Percentiles rank a stretch among this genome's conserved stretches.
Evolutionary conservation across 2,329 filamentous ascomycete species (phyloP).

Genomic region (Dothiorella sarmentorum): DNA sequence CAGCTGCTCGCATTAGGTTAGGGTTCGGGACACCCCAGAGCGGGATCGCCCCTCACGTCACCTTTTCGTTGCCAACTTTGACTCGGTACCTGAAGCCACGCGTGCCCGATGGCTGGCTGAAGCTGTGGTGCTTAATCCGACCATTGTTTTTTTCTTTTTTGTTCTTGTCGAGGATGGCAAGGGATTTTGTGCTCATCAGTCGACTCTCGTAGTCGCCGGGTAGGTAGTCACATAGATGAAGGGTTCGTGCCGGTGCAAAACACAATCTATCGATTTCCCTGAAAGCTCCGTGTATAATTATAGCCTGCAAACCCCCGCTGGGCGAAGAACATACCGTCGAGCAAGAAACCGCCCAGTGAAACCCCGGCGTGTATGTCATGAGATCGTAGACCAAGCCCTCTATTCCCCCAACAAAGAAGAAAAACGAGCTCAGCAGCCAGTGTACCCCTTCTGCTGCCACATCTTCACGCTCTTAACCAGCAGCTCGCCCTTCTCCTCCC

Average conservation of each 20-base stretch:
- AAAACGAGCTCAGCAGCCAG: slow-evolving; percentile 36
- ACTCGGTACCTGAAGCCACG: slow-evolving; percentile 13
- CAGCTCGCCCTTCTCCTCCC: slow-evolving; percentile 62
- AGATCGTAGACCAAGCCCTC: not conserved
- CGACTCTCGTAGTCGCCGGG: no score
- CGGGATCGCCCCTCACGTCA: not conserved
- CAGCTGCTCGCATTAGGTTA: not conserved
- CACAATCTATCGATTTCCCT: no score
- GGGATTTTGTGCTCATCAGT: no score
- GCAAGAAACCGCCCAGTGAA: not conserved
- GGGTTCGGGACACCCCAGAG: not conserved
- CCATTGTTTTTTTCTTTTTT: no score
- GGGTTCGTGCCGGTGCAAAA: not conserved
- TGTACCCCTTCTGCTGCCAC: slow-evolving; percentile 49
- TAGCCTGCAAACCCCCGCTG: no score
- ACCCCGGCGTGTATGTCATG: not conserved
- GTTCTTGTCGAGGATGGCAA: no score
- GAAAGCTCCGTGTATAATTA: no score
- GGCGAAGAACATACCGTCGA: no score
- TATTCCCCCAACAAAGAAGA: not conserved
- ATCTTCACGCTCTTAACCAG: slow-evolving; percentile 64
- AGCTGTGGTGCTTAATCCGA: slow-evolving; percentile 2
- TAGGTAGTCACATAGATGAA: no score
- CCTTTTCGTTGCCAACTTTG: no score
- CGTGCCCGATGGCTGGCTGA: slow-evolving; percentile 6